These are phyloP conservation scores for Echinochloa phyllopogon DNA, from an alignment of 176 grass and related monocot species.

Conservation along the genomic window DNA sequence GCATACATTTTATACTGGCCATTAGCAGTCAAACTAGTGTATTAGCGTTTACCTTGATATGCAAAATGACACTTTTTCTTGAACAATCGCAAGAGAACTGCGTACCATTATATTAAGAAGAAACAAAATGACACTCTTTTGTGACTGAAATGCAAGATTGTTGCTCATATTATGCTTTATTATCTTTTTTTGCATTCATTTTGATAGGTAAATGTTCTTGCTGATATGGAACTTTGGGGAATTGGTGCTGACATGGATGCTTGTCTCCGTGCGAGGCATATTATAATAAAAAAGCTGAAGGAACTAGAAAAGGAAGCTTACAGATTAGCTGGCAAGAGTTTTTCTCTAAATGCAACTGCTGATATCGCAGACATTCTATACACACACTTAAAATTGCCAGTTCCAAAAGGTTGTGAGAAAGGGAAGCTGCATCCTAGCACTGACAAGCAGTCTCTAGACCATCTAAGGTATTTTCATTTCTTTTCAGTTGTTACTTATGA, in stretches of 20 bases:
- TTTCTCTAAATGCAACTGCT: slow-evolving; percentile 82
- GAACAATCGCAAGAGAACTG: no score
- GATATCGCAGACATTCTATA: slow-evolving; percentile 92
- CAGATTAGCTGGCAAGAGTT: slow-evolving; percentile 74
- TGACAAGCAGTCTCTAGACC: slow-evolving; percentile 77
- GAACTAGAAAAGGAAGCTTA: slow-evolving; percentile 89
- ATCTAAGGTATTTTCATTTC: slow-evolving; percentile 65
- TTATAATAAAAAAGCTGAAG: slow-evolving; percentile 87
- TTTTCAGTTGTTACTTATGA: background rate
- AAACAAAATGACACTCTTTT: background rate
- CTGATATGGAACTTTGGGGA: slow-evolving; percentile 95
- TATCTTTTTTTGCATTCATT: background rate
- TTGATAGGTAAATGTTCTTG: slow-evolving; percentile 84
- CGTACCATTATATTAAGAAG: no score
- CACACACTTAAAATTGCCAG: slow-evolving; percentile 80
- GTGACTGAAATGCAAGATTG: background rate
- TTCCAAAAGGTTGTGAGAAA: slow-evolving; percentile 72
- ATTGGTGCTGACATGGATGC: slow-evolving; percentile 94
- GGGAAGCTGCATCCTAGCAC: slow-evolving; percentile 96
- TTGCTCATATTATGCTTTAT: slow-evolving; percentile 21
- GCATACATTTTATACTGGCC: background rate
- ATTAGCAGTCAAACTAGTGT: background rate
- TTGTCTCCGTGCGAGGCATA: slow-evolving; percentile 73
- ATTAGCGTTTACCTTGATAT: background rate
- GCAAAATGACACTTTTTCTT: background rate